Evolutionary conservation across 225 moss, liverwort and hornwort species (phyloP).

Genomic region (Rhytidiadelphus loreus): DNA sequence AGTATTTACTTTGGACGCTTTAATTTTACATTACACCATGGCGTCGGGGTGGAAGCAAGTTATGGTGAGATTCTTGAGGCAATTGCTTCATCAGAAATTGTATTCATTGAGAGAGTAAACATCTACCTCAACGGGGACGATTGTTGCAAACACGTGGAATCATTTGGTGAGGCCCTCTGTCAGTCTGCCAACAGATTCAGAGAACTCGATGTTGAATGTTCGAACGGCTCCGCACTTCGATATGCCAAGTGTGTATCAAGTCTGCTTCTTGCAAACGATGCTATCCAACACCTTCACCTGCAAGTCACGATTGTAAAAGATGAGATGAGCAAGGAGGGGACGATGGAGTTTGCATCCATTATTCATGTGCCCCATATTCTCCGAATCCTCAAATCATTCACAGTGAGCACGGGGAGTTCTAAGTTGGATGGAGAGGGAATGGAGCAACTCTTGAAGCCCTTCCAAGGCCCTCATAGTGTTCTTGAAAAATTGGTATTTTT

Average conservation of each 20-base stretch:
- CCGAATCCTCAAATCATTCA: rapidly evolving
- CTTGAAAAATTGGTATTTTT: rapidly evolving
- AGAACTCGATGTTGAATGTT: rapidly evolving
- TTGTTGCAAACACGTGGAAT: not conserved
- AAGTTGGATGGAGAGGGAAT: not conserved
- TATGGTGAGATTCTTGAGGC: not conserved
- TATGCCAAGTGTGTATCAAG: not conserved
- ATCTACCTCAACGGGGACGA: too few relatives aligned
- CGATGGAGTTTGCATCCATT: not conserved
- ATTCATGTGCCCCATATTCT: not conserved
- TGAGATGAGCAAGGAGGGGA: not conserved
- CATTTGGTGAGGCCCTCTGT: not conserved
- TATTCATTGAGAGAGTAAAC: not conserved
- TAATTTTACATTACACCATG: rapidly evolving
- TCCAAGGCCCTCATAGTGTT: not conserved
- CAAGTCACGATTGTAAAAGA: rapidly evolving
- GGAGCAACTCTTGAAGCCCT: not conserved
- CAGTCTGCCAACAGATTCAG: not conserved
- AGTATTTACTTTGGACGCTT: rapidly evolving
- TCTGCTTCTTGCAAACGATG: not conserved
- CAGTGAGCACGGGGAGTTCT: rapidly evolving
- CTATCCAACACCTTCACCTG: rapidly evolving
- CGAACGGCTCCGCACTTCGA: rapidly evolving
- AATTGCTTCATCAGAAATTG: not conserved
- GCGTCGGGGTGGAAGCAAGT: not conserved